Evolutionary conservation across 305 asterid genomes (phyloP).

Genomic region (Rubia occidens): DNA sequence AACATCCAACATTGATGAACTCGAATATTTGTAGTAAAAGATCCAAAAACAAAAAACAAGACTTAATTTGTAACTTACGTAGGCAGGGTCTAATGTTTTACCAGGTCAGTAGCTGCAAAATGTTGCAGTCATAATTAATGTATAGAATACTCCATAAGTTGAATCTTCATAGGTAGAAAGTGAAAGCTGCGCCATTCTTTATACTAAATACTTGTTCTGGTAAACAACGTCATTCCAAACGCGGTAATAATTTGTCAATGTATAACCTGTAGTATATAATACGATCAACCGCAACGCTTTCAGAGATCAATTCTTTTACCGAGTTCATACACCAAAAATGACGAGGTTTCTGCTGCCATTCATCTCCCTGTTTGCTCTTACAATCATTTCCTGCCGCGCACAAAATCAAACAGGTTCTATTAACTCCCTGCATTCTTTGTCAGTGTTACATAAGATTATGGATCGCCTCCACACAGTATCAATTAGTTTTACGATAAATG

Average conservation of each 20-base stretch:
- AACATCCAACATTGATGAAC: no score
- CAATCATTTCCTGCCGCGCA: not conserved
- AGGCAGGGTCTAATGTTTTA: not conserved
- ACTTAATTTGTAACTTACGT: not conserved
- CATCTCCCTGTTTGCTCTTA: not conserved
- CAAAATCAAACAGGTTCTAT: not conserved
- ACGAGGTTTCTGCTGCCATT: not conserved
- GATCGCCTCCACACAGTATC: no score
- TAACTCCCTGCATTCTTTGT: not conserved
- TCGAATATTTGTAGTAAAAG: no score
- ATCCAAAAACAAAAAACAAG: no score
- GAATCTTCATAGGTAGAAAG: not conserved
- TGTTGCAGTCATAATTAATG: no score
- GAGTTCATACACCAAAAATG: not conserved
- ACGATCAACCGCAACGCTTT: not conserved
- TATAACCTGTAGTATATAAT: not conserved
- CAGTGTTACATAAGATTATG: no score
- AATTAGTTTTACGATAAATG: no score
- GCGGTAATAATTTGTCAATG: constrained; percentile 1
- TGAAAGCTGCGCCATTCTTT: not conserved
- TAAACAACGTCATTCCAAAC: not conserved
- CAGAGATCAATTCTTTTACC: not conserved
- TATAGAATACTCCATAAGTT: not conserved
- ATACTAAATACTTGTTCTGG: not conserved
- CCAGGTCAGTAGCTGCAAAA: not conserved